Percentiles rank a stretch among this genome's conserved stretches.
Evolutionary conservation across 2,329 filamentous ascomycete genomes (phyloP).

Genomic region (Colletotrichum sp.): DNA sequence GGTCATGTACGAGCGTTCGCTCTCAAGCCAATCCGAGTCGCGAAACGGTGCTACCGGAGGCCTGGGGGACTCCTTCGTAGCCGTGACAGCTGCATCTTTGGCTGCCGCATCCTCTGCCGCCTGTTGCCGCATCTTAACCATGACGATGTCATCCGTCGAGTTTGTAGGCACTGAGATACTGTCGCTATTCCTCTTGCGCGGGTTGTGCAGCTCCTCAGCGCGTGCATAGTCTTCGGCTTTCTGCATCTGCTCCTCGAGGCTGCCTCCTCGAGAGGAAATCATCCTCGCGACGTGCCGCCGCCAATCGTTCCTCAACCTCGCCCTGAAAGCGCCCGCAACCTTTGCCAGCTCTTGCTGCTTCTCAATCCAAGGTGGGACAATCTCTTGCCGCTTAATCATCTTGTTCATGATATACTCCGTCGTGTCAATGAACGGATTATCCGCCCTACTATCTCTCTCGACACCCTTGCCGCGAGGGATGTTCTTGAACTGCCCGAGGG

Average conservation of each 20-base stretch:
- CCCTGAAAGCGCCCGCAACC: conserved; percentile 73
- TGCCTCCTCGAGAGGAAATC: conserved; percentile 80
- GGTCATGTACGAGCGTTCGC: conserved; percentile 77
- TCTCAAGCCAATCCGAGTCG: conserved; percentile 76
- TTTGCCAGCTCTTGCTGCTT: conserved; percentile 90
- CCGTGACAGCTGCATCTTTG: neutral
- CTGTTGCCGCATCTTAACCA: conserved; percentile 47
- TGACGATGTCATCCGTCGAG: conserved; percentile 52
- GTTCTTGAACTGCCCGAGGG: conserved; percentile 85
- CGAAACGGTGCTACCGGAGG: conserved; percentile 70
- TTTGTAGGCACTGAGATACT: conserved; percentile 53
- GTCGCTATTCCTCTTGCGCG: conserved; percentile 51
- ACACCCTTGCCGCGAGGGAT: conserved; percentile 81
- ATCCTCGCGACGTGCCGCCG: conserved; percentile 78
- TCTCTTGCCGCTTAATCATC: conserved; percentile 95
- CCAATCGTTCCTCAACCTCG: conserved; percentile 82
- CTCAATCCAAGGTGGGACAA: conserved; percentile 97
- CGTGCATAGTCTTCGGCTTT: conserved; percentile 76
- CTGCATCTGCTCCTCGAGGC: conserved; percentile 73
- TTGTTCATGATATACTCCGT: conserved; percentile 99
- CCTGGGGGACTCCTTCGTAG: neutral
- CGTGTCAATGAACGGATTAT: conserved; percentile 91
- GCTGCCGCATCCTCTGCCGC: neutral
- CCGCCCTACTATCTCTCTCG: conserved; percentile 81
- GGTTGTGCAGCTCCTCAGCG: conserved; percentile 73